Conservation (phyloP, 2,329 filamentous ascomycete genomes). For the Magnaporthiopsis poae region DNA sequence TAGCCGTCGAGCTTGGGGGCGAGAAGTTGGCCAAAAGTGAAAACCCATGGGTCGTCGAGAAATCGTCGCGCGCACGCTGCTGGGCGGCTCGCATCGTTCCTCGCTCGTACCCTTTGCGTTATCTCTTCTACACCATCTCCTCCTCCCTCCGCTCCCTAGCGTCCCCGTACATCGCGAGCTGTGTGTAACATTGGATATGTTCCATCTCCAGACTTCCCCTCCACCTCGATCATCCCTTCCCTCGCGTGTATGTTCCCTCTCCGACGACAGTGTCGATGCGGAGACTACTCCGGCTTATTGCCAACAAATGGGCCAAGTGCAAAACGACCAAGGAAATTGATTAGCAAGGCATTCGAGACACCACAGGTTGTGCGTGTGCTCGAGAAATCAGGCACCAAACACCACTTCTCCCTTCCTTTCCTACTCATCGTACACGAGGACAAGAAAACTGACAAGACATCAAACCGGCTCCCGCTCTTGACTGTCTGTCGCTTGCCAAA, state of each 20-base stretch:
- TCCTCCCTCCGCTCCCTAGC: not conserved
- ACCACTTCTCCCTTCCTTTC: not conserved
- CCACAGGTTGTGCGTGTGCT: not conserved
- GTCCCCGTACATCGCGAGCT: not conserved
- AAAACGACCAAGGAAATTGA: conserved; percentile 4
- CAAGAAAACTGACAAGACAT: not conserved
- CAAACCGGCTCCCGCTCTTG: not conserved
- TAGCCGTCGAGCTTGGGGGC: not conserved
- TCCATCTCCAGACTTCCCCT: not conserved
- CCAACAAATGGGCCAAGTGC: not conserved
- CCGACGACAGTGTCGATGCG: not conserved
- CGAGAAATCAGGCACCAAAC: not conserved
- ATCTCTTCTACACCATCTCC: not conserved
- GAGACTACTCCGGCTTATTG: not conserved
- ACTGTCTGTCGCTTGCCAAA: conserved; percentile 3
- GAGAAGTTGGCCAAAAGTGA: not conserved
- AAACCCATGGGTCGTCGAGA: not conserved
- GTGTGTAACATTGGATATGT: not conserved
- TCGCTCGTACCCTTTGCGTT: not conserved
- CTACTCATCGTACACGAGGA: conserved; percentile 6
- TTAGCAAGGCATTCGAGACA: conserved; percentile 5
- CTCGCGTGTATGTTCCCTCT: not conserved
- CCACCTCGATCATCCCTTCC: not conserved
- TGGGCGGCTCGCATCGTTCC: not conserved
- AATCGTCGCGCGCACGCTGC: not conserved